Conservation (phyloP, 2,329 filamentous ascomycete species). For the Rutstroemia sp. region DNA sequence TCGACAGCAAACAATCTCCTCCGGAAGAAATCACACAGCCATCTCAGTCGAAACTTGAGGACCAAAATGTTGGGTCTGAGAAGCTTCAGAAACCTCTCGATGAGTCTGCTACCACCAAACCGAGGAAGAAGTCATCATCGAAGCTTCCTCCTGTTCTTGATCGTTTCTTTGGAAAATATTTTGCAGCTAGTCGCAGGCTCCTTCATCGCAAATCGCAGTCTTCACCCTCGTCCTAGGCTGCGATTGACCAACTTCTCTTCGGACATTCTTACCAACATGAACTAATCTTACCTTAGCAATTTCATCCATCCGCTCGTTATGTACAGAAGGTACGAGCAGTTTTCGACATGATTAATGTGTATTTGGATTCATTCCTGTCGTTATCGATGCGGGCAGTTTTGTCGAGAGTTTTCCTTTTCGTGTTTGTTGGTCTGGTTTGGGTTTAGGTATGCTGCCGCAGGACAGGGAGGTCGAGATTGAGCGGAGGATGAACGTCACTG, state of each 20-base stretch:
- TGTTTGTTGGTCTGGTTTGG: slow-evolving; percentile 13
- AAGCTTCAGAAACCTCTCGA: slow-evolving; percentile 12
- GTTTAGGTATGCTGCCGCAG: slow-evolving; percentile 11
- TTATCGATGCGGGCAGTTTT: slow-evolving; percentile 13
- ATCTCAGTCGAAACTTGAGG: neutral
- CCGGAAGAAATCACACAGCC: slow-evolving; percentile 9
- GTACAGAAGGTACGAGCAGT: neutral
- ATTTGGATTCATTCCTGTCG: slow-evolving; percentile 12
- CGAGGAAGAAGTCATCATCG: neutral
- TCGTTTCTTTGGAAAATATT: slow-evolving; percentile 11
- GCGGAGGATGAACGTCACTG: neutral
- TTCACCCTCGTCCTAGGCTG: neutral
- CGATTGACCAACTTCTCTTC: neutral
- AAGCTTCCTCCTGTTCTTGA: slow-evolving; percentile 10
- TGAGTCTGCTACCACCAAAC: slow-evolving; percentile 2
- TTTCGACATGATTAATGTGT: slow-evolving; percentile 8
- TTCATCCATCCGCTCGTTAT: slow-evolving; percentile 9
- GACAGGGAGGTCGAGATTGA: neutral
- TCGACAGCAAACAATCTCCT: neutral
- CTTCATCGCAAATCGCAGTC: neutral
- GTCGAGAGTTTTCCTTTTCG: slow-evolving; percentile 12
- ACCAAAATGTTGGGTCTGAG: slow-evolving; percentile 12
- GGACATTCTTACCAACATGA: neutral
- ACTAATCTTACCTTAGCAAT: slow-evolving; percentile 8
- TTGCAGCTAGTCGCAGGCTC: slow-evolving; percentile 9